These are phyloP conservation scores for Alternaria postmessia DNA, from an alignment of 2,329 filamentous ascomycete genomes.

Conservation along the genomic window DNA sequence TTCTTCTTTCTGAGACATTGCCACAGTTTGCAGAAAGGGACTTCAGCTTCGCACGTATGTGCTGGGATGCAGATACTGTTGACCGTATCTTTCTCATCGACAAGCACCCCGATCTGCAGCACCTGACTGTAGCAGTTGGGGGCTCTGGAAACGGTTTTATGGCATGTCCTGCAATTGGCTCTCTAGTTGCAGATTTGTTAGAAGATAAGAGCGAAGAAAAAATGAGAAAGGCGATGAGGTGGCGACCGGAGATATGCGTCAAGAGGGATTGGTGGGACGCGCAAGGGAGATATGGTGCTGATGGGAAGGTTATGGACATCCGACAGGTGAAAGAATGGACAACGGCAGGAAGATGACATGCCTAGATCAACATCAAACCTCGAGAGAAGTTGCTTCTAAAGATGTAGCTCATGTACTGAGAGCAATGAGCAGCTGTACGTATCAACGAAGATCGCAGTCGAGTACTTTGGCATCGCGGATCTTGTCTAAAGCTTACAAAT, in stretches of 20 bases:
- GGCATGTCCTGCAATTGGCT: constrained; percentile 61
- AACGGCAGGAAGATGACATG: neutral
- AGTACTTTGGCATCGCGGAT: neutral
- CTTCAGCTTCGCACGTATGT: constrained; percentile 62
- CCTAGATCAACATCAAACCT: neutral
- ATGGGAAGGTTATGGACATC: constrained; percentile 60
- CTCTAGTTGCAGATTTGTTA: constrained; percentile 59
- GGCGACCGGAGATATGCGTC: constrained; percentile 61
- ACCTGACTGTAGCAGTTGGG: constrained; percentile 59
- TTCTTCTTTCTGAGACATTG: constrained; percentile 61
- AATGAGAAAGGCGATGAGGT: constrained; percentile 56
- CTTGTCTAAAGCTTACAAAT: neutral
- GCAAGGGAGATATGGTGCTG: constrained; percentile 59
- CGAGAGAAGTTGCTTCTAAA: neutral
- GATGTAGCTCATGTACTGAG: neutral
- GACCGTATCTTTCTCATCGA: constrained; percentile 64
- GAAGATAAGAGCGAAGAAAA: constrained; percentile 51
- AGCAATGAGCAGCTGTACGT: neutral
- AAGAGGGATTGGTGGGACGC: constrained; percentile 58
- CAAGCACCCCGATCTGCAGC: constrained; percentile 55
- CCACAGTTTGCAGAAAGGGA: constrained; percentile 60
- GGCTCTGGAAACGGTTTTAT: constrained; percentile 64
- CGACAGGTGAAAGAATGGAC: constrained; percentile 46
- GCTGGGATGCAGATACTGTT: constrained; percentile 66
- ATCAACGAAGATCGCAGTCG: neutral